These are phyloP conservation scores for Acer negundo DNA, from an alignment of 345 rosid species.

Conservation along the genomic window DNA sequence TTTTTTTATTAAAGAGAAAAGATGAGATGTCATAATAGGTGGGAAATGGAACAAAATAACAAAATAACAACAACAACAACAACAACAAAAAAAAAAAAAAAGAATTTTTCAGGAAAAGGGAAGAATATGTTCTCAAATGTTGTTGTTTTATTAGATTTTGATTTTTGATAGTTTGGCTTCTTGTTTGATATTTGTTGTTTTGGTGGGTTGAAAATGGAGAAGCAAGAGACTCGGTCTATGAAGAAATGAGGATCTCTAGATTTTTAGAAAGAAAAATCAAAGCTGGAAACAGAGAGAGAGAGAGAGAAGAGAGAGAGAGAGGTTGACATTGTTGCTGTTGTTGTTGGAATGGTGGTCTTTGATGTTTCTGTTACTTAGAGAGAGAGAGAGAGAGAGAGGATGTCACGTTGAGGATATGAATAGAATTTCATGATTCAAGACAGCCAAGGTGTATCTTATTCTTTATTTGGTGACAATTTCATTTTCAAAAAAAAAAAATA, in stretches of 20 bases:
- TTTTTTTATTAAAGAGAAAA: conserved; percentile 24
- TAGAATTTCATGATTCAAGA: background rate
- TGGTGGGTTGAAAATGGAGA: conserved; percentile 15
- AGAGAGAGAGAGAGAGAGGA: background rate
- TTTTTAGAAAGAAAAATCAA: conserved; percentile 33
- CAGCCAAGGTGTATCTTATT: background rate
- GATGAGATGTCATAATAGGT: conserved; percentile 26
- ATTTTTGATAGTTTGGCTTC: background rate
- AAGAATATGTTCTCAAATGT: conserved; percentile 9
- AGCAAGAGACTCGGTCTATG: conserved; percentile 48
- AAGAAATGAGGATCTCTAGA: conserved; percentile 38
- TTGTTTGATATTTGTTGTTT: background rate
- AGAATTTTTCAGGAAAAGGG: background rate
- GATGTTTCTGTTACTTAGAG: background rate
- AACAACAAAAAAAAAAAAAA: background rate
- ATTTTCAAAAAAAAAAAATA: no score
- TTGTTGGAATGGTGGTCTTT: background rate
- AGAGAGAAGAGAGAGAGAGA: background rate
- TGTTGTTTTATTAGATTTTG: conserved; percentile 8
- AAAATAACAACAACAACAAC: no score
- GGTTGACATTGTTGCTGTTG: background rate
- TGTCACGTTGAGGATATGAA: background rate
- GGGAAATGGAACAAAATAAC: background rate
- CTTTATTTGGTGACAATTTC: background rate
- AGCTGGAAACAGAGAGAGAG: background rate